phyloP scores from a whole-genome alignment of 176 grass and related monocot species.

The Calamus simplicifolius region DNA sequence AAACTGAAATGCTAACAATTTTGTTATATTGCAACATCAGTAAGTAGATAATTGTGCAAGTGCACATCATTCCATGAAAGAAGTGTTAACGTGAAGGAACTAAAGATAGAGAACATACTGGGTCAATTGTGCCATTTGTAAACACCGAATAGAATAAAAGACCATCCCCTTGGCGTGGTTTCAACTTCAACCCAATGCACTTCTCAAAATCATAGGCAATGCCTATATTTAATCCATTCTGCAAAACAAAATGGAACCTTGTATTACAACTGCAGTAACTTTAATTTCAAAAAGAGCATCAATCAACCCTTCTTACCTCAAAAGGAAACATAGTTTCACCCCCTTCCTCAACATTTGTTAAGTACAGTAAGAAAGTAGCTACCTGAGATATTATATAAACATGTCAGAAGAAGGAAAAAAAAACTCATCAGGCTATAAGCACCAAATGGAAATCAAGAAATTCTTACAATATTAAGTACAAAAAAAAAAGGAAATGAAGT shows the following conservation, averaged over 20 bases:
- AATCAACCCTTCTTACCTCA: slow-evolving; percentile 42
- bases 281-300: background rate
- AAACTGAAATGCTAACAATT: no score
- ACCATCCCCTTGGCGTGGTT: slow-evolving; percentile 84
- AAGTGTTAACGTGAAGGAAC: no score
- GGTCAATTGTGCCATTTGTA: slow-evolving; percentile 85
- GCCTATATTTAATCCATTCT: slow-evolving; percentile 89
- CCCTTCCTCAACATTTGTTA: slow-evolving; percentile 89
- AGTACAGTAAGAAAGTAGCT: slow-evolving; percentile 94
- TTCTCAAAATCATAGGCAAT: slow-evolving; percentile 90
- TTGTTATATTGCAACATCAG: no score
- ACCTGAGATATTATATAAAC: slow-evolving; percentile 39
- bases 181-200: slow-evolving; percentile 91
- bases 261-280: no score
- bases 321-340: slow-evolving; percentile 99
- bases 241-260: slow-evolving; percentile 20
- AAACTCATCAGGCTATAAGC: no score
- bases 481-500: no score
- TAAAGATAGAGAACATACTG: slow-evolving; percentile 28
- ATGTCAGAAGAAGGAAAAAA: background rate
- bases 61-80: no score
- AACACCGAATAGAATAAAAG: slow-evolving; percentile 95
- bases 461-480: no score
- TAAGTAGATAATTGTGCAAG: no score
- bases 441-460: no score